Conservation (phyloP, 164 flowering plant species). For the Magnolia sinica region DNA sequence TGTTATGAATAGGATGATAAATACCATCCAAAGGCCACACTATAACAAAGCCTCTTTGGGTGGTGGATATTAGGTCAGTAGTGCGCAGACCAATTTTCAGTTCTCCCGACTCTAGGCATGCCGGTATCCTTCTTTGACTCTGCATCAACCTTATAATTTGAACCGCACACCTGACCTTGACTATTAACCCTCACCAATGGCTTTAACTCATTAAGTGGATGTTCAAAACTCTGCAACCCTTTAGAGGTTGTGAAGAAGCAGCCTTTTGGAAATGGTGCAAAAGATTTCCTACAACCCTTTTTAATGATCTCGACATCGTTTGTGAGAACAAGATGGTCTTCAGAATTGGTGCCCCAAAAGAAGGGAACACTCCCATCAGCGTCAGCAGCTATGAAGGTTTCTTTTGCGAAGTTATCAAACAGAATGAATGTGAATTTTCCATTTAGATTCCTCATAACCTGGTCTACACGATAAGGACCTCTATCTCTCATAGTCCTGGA, state of each 20-base stretch:
- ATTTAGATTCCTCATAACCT: slow-evolving; percentile 77
- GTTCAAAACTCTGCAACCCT: slow-evolving; percentile 83
- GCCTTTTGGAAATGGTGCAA: slow-evolving; percentile 98
- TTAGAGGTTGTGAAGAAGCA: slow-evolving; percentile 88
- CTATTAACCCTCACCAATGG: slow-evolving; percentile 92
- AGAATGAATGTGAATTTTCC: slow-evolving; percentile 83
- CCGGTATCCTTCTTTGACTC: slow-evolving; percentile 58
- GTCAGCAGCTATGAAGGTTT: slow-evolving; percentile 67
- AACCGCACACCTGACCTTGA: slow-evolving; percentile 90
- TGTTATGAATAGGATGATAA: not conserved
- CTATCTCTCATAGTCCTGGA: slow-evolving; percentile 91
- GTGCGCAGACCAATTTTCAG: slow-evolving; percentile 82
- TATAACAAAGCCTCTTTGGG: not conserved
- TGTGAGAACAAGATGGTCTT: slow-evolving; percentile 69
- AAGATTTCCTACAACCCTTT: slow-evolving; percentile 87
- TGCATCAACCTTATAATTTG: slow-evolving; percentile 74
- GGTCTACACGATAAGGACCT: slow-evolving; percentile 93
- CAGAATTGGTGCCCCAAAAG: slow-evolving; percentile 90
- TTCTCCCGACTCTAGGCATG: slow-evolving; percentile 93
- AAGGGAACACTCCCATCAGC: slow-evolving; percentile 87
- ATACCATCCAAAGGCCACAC: not conserved
- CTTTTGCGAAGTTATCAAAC: slow-evolving; percentile 58
- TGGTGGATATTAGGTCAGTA: slow-evolving; percentile 30
- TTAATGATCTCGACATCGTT: slow-evolving; percentile 61
- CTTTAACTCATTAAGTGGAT: slow-evolving; percentile 83